Evolutionary conservation across 2,329 filamentous ascomycete genomes (phyloP).

Genomic region (Onygenales sp.): DNA sequence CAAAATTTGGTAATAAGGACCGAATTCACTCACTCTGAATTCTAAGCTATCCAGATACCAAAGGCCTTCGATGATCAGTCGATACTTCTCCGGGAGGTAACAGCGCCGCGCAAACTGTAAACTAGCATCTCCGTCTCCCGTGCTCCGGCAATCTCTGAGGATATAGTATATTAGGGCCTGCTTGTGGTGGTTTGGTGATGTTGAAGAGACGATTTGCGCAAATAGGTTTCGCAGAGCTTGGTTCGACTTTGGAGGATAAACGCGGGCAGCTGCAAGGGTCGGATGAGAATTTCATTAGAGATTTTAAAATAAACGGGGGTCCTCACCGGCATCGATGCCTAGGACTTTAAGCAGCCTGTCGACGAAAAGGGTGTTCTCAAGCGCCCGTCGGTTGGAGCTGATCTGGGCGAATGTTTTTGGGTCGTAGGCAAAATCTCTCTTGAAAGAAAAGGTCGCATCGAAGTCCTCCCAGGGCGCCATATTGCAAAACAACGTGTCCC

Average conservation of each 20-base stretch:
- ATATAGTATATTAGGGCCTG: conserved; percentile 77
- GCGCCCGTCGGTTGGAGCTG: conserved; percentile 53
- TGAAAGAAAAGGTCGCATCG: conserved; percentile 56
- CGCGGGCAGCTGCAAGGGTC: conserved; percentile 41
- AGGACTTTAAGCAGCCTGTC: conserved; percentile 65
- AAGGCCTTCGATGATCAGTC: conserved; percentile 70
- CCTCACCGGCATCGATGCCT: conserved; percentile 57
- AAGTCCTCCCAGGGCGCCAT: conserved; percentile 51
- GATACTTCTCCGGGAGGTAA: conserved; percentile 65
- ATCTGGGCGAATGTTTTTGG: conserved; percentile 54
- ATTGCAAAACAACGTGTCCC: background rate
- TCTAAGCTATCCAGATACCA: conserved; percentile 69
- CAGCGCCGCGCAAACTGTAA: conserved; percentile 51
- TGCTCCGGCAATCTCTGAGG: conserved; percentile 60
- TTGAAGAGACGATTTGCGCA: conserved; percentile 55
- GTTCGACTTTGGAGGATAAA: conserved; percentile 66
- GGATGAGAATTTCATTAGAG: conserved; percentile 4
- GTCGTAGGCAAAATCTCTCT: conserved; percentile 53
- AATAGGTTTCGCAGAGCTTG: conserved; percentile 60
- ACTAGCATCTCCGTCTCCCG: conserved; percentile 37
- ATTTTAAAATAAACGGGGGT: conserved; percentile 7
- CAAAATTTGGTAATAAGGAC: background rate
- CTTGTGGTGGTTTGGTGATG: conserved; percentile 64
- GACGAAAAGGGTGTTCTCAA: conserved; percentile 66
- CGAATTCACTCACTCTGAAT: conserved; percentile 44